Evolutionary conservation across 1,139 yeast species (phyloP).

Genomic region (Pichia sp.): DNA sequence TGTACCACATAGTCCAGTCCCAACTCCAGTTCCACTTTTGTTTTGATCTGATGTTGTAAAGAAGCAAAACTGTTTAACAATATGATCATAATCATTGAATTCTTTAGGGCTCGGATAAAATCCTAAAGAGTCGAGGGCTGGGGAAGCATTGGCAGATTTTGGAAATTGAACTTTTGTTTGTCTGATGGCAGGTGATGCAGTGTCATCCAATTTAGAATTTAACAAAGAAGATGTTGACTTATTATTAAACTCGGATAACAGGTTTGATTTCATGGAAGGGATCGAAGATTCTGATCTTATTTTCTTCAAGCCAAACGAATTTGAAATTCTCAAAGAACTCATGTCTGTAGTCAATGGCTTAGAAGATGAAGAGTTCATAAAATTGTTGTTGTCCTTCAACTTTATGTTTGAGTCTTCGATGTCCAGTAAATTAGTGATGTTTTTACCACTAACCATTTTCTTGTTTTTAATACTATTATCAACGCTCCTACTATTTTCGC

Average conservation of each 20-base stretch:
- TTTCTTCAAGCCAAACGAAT: slow-evolving; percentile 25
- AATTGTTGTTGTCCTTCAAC: slow-evolving; percentile 27
- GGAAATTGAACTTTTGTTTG: background rate
- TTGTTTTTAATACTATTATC: slow-evolving; percentile 4
- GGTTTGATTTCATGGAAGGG: slow-evolving; percentile 14
- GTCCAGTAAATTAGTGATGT: slow-evolving; percentile 14
- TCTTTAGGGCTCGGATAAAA: slow-evolving; percentile 13
- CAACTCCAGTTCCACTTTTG: background rate
- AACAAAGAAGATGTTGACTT: slow-evolving; percentile 8
- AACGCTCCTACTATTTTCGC: background rate
- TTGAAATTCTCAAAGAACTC: slow-evolving; percentile 22
- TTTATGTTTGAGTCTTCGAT: slow-evolving; percentile 27
- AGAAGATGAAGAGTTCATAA: slow-evolving; percentile 18
- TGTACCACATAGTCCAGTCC: background rate
- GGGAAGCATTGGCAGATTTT: slow-evolving; percentile 13
- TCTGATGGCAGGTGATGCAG: background rate
- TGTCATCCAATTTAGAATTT: background rate
- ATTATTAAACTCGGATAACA: slow-evolving; percentile 3
- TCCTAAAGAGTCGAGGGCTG: slow-evolving; percentile 9
- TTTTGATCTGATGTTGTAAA: slow-evolving; percentile 17
- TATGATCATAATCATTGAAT: slow-evolving; percentile 25
- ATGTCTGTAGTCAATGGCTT: slow-evolving; percentile 14
- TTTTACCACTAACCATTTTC: background rate
- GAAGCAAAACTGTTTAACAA: slow-evolving; percentile 32
- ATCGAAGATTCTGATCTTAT: slow-evolving; percentile 30